Percentiles rank a stretch among this genome's conserved stretches.
Evolutionary conservation across 176 grass and related monocot genomes (phyloP).

Genomic region (Cenchrus fungigraminus): DNA sequence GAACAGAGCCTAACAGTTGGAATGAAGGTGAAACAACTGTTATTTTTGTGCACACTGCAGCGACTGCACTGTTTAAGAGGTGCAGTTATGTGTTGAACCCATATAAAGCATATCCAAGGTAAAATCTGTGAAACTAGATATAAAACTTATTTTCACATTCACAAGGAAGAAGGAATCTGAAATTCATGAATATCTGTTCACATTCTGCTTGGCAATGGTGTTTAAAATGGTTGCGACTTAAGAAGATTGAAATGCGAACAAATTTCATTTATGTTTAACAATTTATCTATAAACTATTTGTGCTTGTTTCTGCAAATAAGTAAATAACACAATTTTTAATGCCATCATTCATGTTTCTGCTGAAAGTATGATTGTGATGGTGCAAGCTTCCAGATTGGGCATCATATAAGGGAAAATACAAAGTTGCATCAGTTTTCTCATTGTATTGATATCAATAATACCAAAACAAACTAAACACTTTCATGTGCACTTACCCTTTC

Average conservation of each 20-base stretch:
- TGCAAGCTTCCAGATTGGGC: not conserved
- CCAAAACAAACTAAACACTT: conserved; percentile 5
- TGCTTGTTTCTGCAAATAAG: not conserved
- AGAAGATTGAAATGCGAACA: conserved; percentile 13
- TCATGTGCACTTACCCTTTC: conserved; percentile 64
- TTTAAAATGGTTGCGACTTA: conserved; percentile 8
- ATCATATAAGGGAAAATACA: not conserved
- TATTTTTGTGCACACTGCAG: not conserved
- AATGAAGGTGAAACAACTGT: not conserved
- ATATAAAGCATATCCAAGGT: not conserved
- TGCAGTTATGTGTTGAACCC: not conserved
- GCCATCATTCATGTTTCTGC: not conserved
- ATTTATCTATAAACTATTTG: not conserved
- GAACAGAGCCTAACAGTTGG: not conserved
- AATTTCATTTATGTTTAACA: not conserved
- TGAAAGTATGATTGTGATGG: not conserved
- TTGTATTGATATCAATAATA: not conserved
- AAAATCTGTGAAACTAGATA: not conserved
- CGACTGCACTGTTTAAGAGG: not conserved
- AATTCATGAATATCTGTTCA: conserved; percentile 11
- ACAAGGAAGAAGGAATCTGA: not conserved
- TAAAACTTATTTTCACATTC: not conserved
- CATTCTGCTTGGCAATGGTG: not conserved
- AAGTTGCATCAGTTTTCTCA: not conserved
- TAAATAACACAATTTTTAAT: not conserved